phyloP scores from a whole-genome alignment of 768 basidiomycete species.

The Mycena olivaceomarginata region DNA sequence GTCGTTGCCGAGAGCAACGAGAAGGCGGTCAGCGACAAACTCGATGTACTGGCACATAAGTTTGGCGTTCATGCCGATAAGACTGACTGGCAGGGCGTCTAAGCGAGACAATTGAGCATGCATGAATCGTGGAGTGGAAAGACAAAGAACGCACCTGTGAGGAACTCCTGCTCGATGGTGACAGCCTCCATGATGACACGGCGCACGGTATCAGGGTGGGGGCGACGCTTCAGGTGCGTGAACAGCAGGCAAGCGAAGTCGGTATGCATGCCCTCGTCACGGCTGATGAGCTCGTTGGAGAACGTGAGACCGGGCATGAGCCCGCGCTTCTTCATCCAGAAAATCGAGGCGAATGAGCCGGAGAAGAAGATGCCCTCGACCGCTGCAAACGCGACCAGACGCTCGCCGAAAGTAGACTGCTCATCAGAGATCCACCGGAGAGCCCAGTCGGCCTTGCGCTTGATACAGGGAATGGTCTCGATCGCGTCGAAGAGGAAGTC shows the following conservation, averaged over 20 bases:
- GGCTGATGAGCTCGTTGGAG: constrained; percentile 90
- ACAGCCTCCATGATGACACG: constrained; percentile 81
- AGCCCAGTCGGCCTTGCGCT: constrained; percentile 87
- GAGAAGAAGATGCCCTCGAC: constrained; percentile 93
- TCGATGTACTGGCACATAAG: constrained; percentile 86
- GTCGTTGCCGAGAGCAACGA: constrained; percentile 82
- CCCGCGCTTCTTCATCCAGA: constrained; percentile 90
- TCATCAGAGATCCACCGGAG: constrained; percentile 83
- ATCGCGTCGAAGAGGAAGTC: constrained; percentile 84
- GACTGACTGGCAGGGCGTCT: constrained; percentile 79
- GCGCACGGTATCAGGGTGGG: constrained; percentile 78
- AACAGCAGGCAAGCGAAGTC: constrained; percentile 88
- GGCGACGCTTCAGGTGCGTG: constrained; percentile 79
- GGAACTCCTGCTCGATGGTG: constrained; percentile 80
- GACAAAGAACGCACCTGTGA: constrained; percentile 64
- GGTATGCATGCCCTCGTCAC: constrained; percentile 91
- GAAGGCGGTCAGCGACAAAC: constrained; percentile 83
- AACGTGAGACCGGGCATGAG: constrained; percentile 90
- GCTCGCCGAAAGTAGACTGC: constrained; percentile 79
- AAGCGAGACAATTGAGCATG: background rate
- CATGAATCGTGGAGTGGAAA: background rate
- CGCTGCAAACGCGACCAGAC: constrained; percentile 87
- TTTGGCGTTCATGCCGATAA: constrained; percentile 85
- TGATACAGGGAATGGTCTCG: constrained; percentile 85
- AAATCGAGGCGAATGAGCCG: constrained; percentile 85